Evolutionary conservation across 768 basidiomycete species (phyloP).

Genomic region (Phaeolepiota aurea): DNA sequence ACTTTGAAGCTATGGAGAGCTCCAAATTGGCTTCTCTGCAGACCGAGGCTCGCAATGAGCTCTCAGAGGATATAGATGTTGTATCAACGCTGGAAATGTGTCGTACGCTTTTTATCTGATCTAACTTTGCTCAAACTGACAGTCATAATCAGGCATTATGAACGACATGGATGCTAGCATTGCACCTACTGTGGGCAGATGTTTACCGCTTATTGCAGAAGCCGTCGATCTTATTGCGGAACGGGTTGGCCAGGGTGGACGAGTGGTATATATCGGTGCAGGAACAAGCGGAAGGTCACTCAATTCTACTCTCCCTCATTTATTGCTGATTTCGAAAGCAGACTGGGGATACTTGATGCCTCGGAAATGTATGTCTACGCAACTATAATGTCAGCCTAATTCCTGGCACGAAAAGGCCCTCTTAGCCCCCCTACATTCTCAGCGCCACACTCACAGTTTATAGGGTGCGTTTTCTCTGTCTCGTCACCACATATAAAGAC

Average conservation of each 20-base stretch:
- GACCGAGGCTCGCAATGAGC: slow-evolving; percentile 18
- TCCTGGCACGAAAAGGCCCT: too few relatives aligned
- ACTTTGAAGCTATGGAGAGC: too few relatives aligned
- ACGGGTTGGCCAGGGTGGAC: slow-evolving; percentile 17
- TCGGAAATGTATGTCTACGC: slow-evolving; percentile 16
- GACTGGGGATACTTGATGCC: slow-evolving; percentile 23
- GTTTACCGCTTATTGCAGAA: slow-evolving; percentile 18
- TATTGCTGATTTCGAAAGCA: slow-evolving; percentile 4
- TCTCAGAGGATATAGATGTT: slow-evolving; percentile 18
- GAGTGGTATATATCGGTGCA: slow-evolving; percentile 25
- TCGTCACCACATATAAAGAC: too few relatives aligned
- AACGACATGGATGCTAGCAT: slow-evolving; percentile 19
- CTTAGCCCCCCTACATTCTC: slow-evolving; percentile 19
- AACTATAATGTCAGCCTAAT: too few relatives aligned
- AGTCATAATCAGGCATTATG: slow-evolving; percentile 15
- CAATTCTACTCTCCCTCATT: slow-evolving; percentile 5
- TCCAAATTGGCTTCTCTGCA: slow-evolving; percentile 20
- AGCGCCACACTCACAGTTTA: slow-evolving; percentile 14
- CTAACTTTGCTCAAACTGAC: neutral
- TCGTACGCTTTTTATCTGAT: slow-evolving; percentile 9
- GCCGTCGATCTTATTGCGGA: slow-evolving; percentile 20
- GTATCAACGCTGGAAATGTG: slow-evolving; percentile 22
- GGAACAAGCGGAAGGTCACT: slow-evolving; percentile 24
- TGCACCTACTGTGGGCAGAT: slow-evolving; percentile 17
- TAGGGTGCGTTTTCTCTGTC: slow-evolving; percentile 10